These are phyloP conservation scores for Xylaria sp. DNA, from an alignment of 2,329 filamentous ascomycete genomes.

Conservation along the genomic window DNA sequence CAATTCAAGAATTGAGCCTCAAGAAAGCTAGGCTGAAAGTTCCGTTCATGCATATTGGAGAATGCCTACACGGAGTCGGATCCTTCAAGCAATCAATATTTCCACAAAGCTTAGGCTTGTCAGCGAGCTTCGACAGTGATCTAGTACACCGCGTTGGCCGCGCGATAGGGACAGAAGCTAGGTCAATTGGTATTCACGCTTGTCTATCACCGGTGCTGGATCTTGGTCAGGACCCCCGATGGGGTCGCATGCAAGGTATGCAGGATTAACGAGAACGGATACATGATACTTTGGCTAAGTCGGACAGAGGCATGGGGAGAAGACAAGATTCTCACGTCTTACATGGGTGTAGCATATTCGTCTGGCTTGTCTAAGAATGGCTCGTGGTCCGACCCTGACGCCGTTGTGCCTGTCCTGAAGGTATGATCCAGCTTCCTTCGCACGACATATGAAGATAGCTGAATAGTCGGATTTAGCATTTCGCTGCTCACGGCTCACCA, in stretches of 20 bases:
- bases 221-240: slow-evolving; percentile 57
- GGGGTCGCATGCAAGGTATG: slow-evolving; percentile 57
- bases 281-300: slow-evolving; percentile 9
- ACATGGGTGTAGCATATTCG: slow-evolving; percentile 58
- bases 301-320: slow-evolving; percentile 58
- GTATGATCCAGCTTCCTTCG: slow-evolving; percentile 35
- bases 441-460: neutral
- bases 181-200: slow-evolving; percentile 58
- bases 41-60: slow-evolving; percentile 56
- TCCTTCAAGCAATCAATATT: slow-evolving; percentile 60
- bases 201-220: slow-evolving; percentile 59
- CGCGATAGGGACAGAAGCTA: slow-evolving; percentile 56
- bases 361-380: slow-evolving; percentile 58
- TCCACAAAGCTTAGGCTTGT: slow-evolving; percentile 55
- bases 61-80: slow-evolving; percentile 58
- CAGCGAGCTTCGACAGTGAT: slow-evolving; percentile 56
- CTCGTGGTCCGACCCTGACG: slow-evolving; percentile 55
- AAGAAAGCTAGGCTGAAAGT: slow-evolving; percentile 54
- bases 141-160: slow-evolving; percentile 56
- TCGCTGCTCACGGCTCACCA: slow-evolving; percentile 57
- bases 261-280: neutral
- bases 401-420: slow-evolving; percentile 58
- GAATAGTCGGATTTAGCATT: slow-evolving; percentile 48
- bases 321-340: slow-evolving; percentile 57
- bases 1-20: slow-evolving; percentile 53